Evolutionary conservation across 768 basidiomycete genomes (phyloP).

Genomic region (Mycena haematopus): DNA sequence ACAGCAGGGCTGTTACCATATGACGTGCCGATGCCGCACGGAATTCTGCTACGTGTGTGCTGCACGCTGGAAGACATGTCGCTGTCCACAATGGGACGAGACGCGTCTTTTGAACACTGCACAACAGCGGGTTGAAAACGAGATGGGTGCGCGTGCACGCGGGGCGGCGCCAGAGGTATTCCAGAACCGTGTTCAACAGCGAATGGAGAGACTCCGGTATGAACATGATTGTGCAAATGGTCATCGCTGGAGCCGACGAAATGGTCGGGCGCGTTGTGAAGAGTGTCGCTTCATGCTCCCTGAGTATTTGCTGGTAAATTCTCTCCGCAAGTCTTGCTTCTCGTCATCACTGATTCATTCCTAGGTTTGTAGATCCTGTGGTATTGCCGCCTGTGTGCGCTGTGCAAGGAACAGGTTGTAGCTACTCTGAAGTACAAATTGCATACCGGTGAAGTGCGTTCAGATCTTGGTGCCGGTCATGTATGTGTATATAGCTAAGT

Average conservation of each 20-base stretch:
- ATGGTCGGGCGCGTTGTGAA: conserved; percentile 54
- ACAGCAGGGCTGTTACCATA: conserved; percentile 65
- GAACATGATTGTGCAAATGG: conserved; percentile 60
- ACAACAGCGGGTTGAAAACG: conserved; percentile 50
- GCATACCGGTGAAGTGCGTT: no score
- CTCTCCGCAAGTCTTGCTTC: not conserved
- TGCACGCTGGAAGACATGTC: conserved; percentile 65
- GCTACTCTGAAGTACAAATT: not conserved
- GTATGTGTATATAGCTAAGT: no score
- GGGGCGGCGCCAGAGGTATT: conserved; percentile 39
- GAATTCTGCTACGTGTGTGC: conserved; percentile 75
- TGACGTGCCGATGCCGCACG: conserved; percentile 62
- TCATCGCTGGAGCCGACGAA: conserved; percentile 49
- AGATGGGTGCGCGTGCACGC: conserved; percentile 38
- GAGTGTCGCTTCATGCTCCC: conserved; percentile 49
- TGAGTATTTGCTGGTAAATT: conserved; percentile 56
- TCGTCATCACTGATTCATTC: not conserved
- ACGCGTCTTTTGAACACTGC: conserved; percentile 47
- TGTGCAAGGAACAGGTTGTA: conserved; percentile 46
- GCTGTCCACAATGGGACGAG: conserved; percentile 72
- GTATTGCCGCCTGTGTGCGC: conserved; percentile 45
- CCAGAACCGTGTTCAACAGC: conserved; percentile 39
- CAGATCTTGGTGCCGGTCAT: no score
- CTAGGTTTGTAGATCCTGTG: conserved; percentile 45
- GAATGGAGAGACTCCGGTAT: conserved; percentile 46